Evolutionary conservation across 1,139 yeast genomes (phyloP).

Genomic region (Zhuliangozyma parablackwelliae): DNA sequence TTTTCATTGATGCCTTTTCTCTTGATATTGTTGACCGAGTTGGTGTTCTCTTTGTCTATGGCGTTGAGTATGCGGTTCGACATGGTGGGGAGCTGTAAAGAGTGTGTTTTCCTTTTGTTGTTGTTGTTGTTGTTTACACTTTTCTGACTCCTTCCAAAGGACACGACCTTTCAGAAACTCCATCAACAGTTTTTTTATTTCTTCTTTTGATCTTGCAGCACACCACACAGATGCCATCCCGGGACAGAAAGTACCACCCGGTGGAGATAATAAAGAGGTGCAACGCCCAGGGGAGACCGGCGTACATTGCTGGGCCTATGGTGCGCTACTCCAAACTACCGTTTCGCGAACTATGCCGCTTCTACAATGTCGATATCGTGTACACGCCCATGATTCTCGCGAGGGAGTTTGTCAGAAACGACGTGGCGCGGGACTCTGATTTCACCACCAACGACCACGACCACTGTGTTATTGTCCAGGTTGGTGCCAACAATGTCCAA

Average conservation of each 20-base stretch:
- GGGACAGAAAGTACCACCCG: background rate
- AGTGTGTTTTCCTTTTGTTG: no score
- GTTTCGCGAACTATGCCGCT: constrained; percentile 74
- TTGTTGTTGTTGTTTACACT: no score
- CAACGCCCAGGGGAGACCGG: constrained; percentile 49
- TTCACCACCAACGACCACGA: constrained; percentile 74
- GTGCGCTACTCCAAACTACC: constrained; percentile 94
- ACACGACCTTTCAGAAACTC: no score
- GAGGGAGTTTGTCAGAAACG: constrained; percentile 86
- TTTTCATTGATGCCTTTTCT: background rate
- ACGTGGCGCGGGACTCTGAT: constrained; percentile 75
- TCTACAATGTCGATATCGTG: constrained; percentile 74
- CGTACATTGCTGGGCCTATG: constrained; percentile 91
- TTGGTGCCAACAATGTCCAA: constrained; percentile 84
- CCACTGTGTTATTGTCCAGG: constrained; percentile 77
- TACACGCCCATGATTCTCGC: constrained; percentile 97
- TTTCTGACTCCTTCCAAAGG: no score
- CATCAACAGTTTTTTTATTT: no score
- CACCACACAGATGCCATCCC: no score
- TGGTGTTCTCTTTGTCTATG: constrained; percentile 3
- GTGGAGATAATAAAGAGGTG: constrained; percentile 4
- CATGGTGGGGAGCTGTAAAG: background rate
- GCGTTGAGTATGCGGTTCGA: background rate
- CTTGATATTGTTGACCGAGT: constrained; percentile 2
- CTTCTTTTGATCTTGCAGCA: no score